Evolutionary conservation across 106 monocot genomes (phyloP), one percentile per base, ranked within the genome.

Genomic region (Cymbidium sinense): DNA sequence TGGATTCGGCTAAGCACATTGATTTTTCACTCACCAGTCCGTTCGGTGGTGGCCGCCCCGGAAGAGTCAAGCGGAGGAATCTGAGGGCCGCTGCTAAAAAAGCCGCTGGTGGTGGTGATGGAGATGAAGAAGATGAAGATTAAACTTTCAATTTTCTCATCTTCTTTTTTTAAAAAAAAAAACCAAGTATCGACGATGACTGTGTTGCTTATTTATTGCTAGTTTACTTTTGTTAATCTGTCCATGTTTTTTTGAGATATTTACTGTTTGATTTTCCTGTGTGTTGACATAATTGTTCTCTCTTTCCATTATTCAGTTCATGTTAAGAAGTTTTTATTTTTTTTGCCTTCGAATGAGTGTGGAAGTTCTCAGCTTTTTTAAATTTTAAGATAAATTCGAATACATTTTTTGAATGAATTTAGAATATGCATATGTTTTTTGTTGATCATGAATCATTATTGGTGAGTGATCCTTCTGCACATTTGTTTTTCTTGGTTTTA

Each of bases 21-120:
- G 95, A 92, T 74, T 95, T 95, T 79, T 90, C 92, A 13, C 88
- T 92, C 8, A 86, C 92, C 6, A 95, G 95, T 58, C 92, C 95
- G 13, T 75, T 90, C 61, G 95, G 95, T 64, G 88, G 86, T 3
- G 95, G 95, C 2, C 83, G 84, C 2, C 88, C 88, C 64, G 91
- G 92, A 37, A 88, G 95, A 51, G 95, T 95, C 41, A 92, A 92
- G 88, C 81, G 90, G 80, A 92, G 47, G 88, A 95, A 95, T 83
- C 74, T 58, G 74, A 90, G 86, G 77, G 86, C 81, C 35, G 93
- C 91, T 3, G 80, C 83, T 1, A 94, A 95, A 79, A 92, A 95
- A 83, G 87, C 83, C 3, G 81, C 84, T 51, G 91, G 90, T 35
- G 91, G 90, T 35, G 91, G 90, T 25, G 89, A 82, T 34, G 92